Evolutionary conservation across 73 alveolate genomes (phyloP).

Genomic region (Uronychia setigera): DNA sequence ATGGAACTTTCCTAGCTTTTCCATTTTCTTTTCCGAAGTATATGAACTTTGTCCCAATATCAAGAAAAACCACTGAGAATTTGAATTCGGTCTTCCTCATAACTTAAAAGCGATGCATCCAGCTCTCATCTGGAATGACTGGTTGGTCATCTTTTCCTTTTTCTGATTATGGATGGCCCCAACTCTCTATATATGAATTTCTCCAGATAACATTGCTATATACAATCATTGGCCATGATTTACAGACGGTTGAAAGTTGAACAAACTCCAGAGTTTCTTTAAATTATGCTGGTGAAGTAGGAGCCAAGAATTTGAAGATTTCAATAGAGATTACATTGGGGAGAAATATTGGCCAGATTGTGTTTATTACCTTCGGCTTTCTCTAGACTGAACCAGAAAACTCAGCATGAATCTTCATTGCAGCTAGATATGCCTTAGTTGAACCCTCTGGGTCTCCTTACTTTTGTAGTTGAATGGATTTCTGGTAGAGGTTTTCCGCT

Average conservation of each 20-base stretch:
- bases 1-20: neutral
- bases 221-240: neutral
- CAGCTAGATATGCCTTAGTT: neutral
- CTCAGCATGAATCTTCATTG: neutral
- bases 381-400: neutral
- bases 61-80: neutral
- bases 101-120: neutral
- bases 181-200: neutral
- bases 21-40: neutral
- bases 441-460: neutral
- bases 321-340: neutral
- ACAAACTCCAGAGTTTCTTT: neutral
- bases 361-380: no score
- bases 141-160: neutral
- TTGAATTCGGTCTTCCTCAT: neutral
- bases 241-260: neutral
- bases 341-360: neutral
- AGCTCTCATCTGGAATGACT: neutral
- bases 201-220: neutral
- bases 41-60: neutral
- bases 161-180: no score
- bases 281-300: neutral
- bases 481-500: neutral
- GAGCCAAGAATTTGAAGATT: neutral
- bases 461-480: neutral